A percentile compares a stretch with the other conserved stretches of the same genome.
phyloP scores from a whole-genome alignment of 2,329 filamentous ascomycete species.

The Aspergillus pseudonomiae region DNA sequence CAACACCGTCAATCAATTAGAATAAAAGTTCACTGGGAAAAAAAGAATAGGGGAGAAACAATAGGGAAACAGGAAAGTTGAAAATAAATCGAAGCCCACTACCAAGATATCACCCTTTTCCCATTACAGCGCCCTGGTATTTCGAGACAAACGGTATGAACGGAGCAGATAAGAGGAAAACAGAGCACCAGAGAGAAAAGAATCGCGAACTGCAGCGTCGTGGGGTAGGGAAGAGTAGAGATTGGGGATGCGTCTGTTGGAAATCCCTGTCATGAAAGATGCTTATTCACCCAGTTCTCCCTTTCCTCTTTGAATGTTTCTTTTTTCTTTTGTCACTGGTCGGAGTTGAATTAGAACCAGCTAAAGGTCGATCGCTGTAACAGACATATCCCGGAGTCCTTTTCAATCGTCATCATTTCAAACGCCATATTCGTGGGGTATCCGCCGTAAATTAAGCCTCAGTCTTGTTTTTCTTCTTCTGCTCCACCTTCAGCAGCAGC shows the following conservation, averaged over 20 bases:
- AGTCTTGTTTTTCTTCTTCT: conserved; percentile 85
- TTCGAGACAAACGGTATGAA: conserved; percentile 30
- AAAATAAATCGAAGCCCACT: conserved; percentile 45
- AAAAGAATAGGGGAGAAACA: conserved; percentile 5
- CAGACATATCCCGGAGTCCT: conserved; percentile 18
- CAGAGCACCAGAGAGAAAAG: conserved; percentile 22
- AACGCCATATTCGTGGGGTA: conserved; percentile 30
- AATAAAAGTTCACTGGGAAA: conserved; percentile 9
- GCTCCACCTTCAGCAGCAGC: conserved; percentile 90
- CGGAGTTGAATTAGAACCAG: conserved; percentile 3
- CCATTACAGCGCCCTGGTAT: conserved; percentile 45
- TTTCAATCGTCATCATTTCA: conserved; percentile 28
- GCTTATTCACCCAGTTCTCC: background rate
- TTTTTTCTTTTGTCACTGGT: conserved; percentile 9
- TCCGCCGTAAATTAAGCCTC: conserved; percentile 34
- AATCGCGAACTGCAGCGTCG: conserved; percentile 31
- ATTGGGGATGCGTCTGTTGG: conserved; percentile 4
- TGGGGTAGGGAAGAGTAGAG: conserved; percentile 19
- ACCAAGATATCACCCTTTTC: conserved; percentile 39
- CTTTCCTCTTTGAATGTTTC: conserved; percentile 2
- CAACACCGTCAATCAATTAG: conserved; percentile 19
- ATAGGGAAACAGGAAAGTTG: conserved; percentile 12
- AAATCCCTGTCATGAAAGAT: conserved; percentile 2
- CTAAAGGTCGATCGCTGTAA: conserved; percentile 18
- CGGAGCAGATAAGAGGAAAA: conserved; percentile 17